A percentile compares a stretch with the other conserved stretches of the same genome.
phyloP scores from a whole-genome alignment of 805 yeast genomes.

The Middelhovenomyces tepae region DNA sequence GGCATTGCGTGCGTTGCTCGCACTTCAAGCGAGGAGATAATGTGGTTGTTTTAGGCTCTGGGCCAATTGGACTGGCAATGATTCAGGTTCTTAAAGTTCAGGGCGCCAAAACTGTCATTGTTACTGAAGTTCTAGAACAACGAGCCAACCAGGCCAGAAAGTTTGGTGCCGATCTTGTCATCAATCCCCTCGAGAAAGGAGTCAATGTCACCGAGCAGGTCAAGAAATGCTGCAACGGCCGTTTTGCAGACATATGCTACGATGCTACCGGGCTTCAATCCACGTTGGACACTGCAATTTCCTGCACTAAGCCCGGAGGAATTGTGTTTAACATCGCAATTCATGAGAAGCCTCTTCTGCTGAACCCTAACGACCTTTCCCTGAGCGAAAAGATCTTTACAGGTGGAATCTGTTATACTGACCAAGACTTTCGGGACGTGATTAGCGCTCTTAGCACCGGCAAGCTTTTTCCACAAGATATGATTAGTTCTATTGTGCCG shows the following conservation, averaged over 20 bases:
- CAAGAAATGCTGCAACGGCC: conserved; percentile 28
- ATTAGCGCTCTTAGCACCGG: conserved; percentile 41
- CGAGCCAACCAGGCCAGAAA: conserved; percentile 60
- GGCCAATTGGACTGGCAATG: conserved; percentile 74
- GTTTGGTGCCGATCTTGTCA: conserved; percentile 52
- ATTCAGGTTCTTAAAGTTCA: conserved; percentile 66
- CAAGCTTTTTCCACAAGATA: conserved; percentile 33
- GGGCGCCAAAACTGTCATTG: conserved; percentile 63
- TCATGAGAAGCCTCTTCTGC: conserved; percentile 44
- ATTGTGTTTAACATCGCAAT: conserved; percentile 55
- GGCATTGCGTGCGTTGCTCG: conserved; percentile 65
- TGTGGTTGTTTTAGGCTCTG: conserved; percentile 77
- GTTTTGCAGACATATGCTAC: conserved; percentile 47
- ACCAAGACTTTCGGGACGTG: conserved; percentile 46
- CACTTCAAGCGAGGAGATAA: conserved; percentile 53
- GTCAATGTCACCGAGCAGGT: conserved; percentile 36
- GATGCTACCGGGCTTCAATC: conserved; percentile 81
- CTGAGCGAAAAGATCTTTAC: conserved; percentile 45
- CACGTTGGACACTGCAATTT: conserved; percentile 62
- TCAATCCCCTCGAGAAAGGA: conserved; percentile 31
- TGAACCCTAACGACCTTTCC: conserved; percentile 48
- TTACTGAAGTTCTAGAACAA: conserved; percentile 59
- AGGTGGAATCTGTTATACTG: conserved; percentile 54
- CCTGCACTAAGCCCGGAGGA: conserved; percentile 58
- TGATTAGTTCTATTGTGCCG: conserved; percentile 44